phyloP scores from a whole-genome alignment of 2,329 filamentous ascomycete species.

The Exophiala sp. region DNA sequence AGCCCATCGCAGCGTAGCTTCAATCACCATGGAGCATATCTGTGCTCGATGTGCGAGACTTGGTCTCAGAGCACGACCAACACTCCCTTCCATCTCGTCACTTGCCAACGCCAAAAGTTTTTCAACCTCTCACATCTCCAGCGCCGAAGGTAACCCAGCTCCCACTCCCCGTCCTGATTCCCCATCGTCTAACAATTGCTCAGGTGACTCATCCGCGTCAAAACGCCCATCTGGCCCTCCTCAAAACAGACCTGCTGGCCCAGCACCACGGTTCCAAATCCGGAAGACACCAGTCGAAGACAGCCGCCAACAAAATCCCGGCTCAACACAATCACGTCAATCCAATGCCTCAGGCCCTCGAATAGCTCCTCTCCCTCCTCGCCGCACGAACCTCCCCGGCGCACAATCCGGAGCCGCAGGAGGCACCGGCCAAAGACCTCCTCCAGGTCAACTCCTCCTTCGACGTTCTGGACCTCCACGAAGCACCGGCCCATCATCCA shows the following conservation, averaged over 20 bases:
- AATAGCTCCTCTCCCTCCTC: no score
- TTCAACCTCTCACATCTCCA: slow-evolving; percentile 3
- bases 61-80: slow-evolving; percentile 3
- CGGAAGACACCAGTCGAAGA: not conserved
- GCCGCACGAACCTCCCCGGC: not conserved
- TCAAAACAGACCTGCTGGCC: not conserved
- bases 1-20: not conserved
- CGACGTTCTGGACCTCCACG: slow-evolving; percentile 12
- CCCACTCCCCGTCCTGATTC: no score
- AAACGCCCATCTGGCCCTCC: no score
- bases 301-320: not conserved
- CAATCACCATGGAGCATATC: slow-evolving; percentile 12
- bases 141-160: slow-evolving; percentile 12
- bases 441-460: slow-evolving; percentile 6
- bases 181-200: no score
- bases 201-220: no score
- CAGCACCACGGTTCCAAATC: not conserved
- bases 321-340: not conserved
- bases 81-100: not conserved
- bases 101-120: slow-evolving; percentile 5
- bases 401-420: not conserved
- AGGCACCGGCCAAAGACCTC: not conserved
- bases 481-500: not conserved
- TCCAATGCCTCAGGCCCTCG: not conserved
- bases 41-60: slow-evolving; percentile 17